phyloP scores from a whole-genome alignment of 75 land plant genomes.

The Ceratopteris richardii region DNA sequence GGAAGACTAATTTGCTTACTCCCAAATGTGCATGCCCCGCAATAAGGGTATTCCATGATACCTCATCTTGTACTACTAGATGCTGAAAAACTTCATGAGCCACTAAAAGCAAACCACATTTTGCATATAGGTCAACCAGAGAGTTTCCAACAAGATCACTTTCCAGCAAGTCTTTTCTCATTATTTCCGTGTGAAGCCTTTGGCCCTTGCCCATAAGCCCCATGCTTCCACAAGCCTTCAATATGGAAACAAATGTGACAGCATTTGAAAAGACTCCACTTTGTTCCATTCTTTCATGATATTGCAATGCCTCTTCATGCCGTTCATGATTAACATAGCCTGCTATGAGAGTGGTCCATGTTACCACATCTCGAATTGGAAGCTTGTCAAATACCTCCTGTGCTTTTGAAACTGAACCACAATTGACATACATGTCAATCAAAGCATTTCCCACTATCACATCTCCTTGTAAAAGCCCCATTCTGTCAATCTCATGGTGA shows the following conservation, averaged over 20 bases:
- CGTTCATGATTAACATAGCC: slow-evolving; percentile 37
- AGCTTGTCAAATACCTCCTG: slow-evolving; percentile 30
- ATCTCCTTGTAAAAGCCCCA: slow-evolving; percentile 11
- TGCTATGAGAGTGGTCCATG: slow-evolving; percentile 61
- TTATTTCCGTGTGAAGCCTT: slow-evolving; percentile 34
- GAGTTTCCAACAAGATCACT: slow-evolving; percentile 27
- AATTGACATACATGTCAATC: slow-evolving; percentile 24
- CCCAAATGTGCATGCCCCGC: slow-evolving; percentile 43
- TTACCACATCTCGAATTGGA: slow-evolving; percentile 26
- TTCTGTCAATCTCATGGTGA: slow-evolving; percentile 15
- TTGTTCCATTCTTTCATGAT: slow-evolving; percentile 39
- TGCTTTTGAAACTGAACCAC: slow-evolving; percentile 7
- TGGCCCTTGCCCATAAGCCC: slow-evolving; percentile 44
- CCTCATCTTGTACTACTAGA: slow-evolving; percentile 23
- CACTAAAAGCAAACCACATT: slow-evolving; percentile 42
- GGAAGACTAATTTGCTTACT: slow-evolving; percentile 25
- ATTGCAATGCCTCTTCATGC: slow-evolving; percentile 21
- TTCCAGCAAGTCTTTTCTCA: slow-evolving; percentile 14
- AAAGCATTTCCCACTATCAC: slow-evolving; percentile 12
- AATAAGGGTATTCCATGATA: slow-evolving; percentile 54
- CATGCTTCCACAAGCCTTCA: slow-evolving; percentile 43
- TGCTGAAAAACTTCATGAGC: slow-evolving; percentile 26
- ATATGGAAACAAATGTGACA: slow-evolving; percentile 36
- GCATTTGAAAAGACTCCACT: slow-evolving; percentile 33
- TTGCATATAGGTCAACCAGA: slow-evolving; percentile 43